phyloP scores from a whole-genome alignment of 2,329 filamentous ascomycete genomes.

The Ophiostoma sp. region DNA sequence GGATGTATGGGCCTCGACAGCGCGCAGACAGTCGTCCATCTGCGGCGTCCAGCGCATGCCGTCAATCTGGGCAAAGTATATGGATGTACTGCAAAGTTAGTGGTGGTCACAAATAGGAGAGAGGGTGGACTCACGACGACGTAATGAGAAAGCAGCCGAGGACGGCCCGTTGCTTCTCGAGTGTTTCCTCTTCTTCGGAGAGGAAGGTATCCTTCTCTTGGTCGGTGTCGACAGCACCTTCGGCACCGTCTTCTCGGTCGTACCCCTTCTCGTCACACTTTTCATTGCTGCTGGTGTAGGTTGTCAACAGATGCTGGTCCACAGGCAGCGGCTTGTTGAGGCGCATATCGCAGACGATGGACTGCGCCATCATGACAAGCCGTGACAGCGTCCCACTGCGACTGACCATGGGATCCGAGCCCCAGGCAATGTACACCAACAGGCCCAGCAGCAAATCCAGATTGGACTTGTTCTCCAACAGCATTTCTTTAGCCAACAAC shows the following conservation, averaged over 20 bases:
- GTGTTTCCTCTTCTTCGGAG: constrained; percentile 38
- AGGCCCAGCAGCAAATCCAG: constrained; percentile 42
- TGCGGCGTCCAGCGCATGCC: constrained; percentile 57
- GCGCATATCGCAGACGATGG: constrained; percentile 47
- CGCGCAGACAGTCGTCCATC: constrained; percentile 56
- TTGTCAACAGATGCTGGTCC: constrained; percentile 20
- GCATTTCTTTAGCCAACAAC: constrained; percentile 48
- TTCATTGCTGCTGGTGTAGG: background rate
- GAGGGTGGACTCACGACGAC: constrained; percentile 33
- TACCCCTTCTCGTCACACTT: background rate
- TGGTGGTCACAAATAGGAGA: background rate
- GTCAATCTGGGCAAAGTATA: constrained; percentile 49
- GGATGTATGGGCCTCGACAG: constrained; percentile 48
- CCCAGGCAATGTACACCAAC: constrained; percentile 48
- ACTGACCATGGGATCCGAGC: constrained; percentile 12
- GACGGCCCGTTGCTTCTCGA: constrained; percentile 51
- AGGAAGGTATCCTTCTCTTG: constrained; percentile 15
- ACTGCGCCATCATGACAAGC: constrained; percentile 42
- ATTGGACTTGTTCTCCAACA: constrained; percentile 39
- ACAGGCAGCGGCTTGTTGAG: constrained; percentile 37
- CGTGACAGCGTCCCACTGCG: constrained; percentile 32
- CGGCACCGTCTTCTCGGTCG: too few relatives aligned
- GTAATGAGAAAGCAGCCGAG: constrained; percentile 49
- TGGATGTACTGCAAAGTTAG: background rate
- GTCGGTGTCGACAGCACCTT: background rate